Conservation (phyloP, 768 basidiomycete genomes). For the Tricholomella constricta region DNA sequence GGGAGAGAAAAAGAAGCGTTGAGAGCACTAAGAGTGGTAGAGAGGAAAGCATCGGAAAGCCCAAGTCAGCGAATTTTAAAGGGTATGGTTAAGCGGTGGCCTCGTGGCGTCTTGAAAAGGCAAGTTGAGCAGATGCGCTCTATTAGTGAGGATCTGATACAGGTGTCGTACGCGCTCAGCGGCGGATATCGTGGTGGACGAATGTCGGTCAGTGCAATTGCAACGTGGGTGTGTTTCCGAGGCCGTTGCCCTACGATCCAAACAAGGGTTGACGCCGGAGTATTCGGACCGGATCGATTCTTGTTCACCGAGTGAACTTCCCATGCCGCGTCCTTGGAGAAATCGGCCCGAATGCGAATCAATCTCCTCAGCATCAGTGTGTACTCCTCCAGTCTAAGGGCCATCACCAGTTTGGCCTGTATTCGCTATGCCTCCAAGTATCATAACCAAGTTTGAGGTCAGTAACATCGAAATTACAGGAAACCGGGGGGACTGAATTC, state of each 20-base stretch:
- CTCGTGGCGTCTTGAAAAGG: background rate
- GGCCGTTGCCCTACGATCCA: conserved; percentile 8
- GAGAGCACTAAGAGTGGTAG: conserved; percentile 31
- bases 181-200: background rate
- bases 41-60: conserved; percentile 19
- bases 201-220: conserved; percentile 3
- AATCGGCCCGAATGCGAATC: background rate
- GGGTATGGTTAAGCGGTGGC: background rate
- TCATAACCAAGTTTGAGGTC: conserved; percentile 30
- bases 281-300: too few species aligned
- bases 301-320: too few species aligned
- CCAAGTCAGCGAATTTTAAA: background rate
- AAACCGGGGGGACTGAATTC: background rate
- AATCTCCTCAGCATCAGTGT: background rate
- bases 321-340: background rate
- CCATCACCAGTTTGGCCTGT: too few species aligned
- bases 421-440: conserved; percentile 16
- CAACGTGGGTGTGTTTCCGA: conserved; percentile 16
- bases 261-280: too few species aligned
- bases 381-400: background rate
- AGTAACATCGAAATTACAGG: background rate
- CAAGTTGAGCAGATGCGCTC: conserved; percentile 1
- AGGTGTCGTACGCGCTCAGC: conserved; percentile 4
- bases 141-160: background rate
- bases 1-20: conserved; percentile 29